Conservation (phyloP, 345 rosid genomes). For the Arabidopsis thaliana region DNA sequence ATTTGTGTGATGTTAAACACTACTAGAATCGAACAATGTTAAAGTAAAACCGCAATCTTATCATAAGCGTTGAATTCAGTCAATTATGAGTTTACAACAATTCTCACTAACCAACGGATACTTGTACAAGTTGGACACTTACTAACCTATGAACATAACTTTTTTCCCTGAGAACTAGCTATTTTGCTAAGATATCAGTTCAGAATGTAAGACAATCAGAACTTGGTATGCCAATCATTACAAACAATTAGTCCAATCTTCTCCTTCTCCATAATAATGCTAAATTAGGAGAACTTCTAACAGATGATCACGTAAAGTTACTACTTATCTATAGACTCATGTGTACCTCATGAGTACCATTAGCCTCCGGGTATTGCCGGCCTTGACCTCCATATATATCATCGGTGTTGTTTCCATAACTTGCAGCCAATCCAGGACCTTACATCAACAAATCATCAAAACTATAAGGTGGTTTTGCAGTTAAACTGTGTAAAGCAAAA, state of each 20-base stretch:
- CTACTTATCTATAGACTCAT: constrained; percentile 4
- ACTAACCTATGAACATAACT: constrained; percentile 18
- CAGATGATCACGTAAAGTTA: neutral
- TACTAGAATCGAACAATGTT: constrained; percentile 2
- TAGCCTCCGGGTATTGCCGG: constrained; percentile 46
- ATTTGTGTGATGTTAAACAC: neutral
- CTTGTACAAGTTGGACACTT: neutral
- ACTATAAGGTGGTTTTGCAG: neutral
- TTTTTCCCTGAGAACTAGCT: constrained; percentile 2
- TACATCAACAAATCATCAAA: constrained; percentile 22
- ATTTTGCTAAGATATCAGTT: too few species aligned
- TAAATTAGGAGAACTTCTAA: neutral
- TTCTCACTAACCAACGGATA: constrained; percentile 4
- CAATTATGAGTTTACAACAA: neutral
- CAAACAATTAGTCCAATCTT: neutral
- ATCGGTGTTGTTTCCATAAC: constrained; percentile 54
- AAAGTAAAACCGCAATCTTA: neutral
- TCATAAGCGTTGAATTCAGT: neutral
- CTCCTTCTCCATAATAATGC: neutral
- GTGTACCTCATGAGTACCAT: constrained; percentile 57
- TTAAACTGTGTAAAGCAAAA: constrained; percentile 13
- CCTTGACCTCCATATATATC: constrained; percentile 46
- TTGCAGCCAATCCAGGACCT: constrained; percentile 54
- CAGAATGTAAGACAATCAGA: neutral
- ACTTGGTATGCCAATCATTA: neutral